Conservation (phyloP, 768 basidiomycete genomes). For the Russula sp. region DNA sequence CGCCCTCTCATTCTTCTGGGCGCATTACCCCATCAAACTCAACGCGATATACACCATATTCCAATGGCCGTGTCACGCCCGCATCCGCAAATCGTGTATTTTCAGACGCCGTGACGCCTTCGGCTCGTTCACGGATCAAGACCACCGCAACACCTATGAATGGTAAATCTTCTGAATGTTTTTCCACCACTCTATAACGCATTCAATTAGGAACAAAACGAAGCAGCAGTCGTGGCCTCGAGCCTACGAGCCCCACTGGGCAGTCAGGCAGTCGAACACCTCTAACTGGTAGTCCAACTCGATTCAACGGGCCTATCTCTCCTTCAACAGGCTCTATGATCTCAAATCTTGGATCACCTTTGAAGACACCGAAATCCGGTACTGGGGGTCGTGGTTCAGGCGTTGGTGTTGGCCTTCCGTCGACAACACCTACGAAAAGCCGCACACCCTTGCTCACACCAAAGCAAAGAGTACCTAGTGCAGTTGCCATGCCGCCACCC, state of each 20-base stretch:
- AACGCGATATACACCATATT: conserved; percentile 54
- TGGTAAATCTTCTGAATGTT: conserved; percentile 7
- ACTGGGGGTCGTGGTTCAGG: conserved; percentile 38
- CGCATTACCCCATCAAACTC: conserved; percentile 33
- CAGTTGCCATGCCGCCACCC: conserved; percentile 80
- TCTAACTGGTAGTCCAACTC: conserved; percentile 31
- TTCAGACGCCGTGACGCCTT: conserved; percentile 44
- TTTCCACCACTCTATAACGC: conserved; percentile 51
- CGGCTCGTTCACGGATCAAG: conserved; percentile 47
- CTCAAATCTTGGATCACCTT: conserved; percentile 42
- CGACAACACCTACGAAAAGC: conserved; percentile 42
- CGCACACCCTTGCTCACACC: conserved; percentile 49
- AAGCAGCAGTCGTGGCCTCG: conserved; percentile 27
- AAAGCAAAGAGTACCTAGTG: conserved; percentile 64
- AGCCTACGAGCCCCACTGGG: conserved; percentile 29
- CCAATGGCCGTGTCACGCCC: conserved; percentile 45
- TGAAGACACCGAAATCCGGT: conserved; percentile 63
- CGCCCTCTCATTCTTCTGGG: conserved; percentile 42
- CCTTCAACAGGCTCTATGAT: conserved; percentile 9
- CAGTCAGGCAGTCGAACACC: conserved; percentile 27
- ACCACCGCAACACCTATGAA: conserved; percentile 35
- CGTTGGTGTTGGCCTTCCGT: conserved; percentile 41
- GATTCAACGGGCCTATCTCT: conserved; percentile 25
- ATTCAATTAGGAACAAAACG: conserved; percentile 42
- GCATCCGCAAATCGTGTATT: conserved; percentile 33